A percentile compares a stretch with the other conserved stretches of the same genome.
Evolutionary conservation across 768 basidiomycete species (phyloP).

Genomic region (Calocybe cyanea): DNA sequence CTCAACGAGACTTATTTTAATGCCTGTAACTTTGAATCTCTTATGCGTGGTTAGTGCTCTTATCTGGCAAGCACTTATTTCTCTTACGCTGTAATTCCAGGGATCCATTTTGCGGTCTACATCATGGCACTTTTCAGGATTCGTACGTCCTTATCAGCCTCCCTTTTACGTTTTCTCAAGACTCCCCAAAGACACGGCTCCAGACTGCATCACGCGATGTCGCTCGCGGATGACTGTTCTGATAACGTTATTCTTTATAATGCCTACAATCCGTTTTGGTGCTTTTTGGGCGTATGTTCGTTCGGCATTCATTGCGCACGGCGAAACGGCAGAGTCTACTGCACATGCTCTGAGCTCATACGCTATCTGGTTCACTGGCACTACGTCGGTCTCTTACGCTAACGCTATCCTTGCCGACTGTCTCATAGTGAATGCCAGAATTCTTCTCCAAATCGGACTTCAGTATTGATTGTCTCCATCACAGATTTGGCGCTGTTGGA

Average conservation of each 20-base stretch:
- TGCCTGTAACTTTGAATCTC: slow-evolving; percentile 16
- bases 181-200: slow-evolving; percentile 8
- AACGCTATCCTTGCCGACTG: slow-evolving; percentile 16
- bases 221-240: slow-evolving; percentile 13
- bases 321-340: slow-evolving; percentile 9
- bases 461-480: neutral
- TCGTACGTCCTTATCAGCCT: slow-evolving; percentile 3
- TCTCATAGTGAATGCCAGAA: slow-evolving; percentile 6
- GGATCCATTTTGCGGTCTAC: slow-evolving; percentile 14
- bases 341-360: slow-evolving; percentile 12
- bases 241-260: slow-evolving; percentile 13
- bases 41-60: slow-evolving; percentile 13
- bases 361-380: slow-evolving; percentile 13
- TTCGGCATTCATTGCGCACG: slow-evolving; percentile 15
- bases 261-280: slow-evolving; percentile 16
- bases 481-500: slow-evolving; percentile 16
- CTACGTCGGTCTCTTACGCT: slow-evolving; percentile 12
- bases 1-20: too few species aligned
- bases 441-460: neutral
- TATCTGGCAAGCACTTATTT: neutral
- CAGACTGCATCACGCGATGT: slow-evolving; percentile 9
- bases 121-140: slow-evolving; percentile 13
- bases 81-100: neutral
- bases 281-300: slow-evolving; percentile 15
- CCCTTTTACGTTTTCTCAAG: neutral